Evolutionary conservation across 768 basidiomycete genomes (phyloP).

Genomic region (Dictyophora rubrovolvata): DNA sequence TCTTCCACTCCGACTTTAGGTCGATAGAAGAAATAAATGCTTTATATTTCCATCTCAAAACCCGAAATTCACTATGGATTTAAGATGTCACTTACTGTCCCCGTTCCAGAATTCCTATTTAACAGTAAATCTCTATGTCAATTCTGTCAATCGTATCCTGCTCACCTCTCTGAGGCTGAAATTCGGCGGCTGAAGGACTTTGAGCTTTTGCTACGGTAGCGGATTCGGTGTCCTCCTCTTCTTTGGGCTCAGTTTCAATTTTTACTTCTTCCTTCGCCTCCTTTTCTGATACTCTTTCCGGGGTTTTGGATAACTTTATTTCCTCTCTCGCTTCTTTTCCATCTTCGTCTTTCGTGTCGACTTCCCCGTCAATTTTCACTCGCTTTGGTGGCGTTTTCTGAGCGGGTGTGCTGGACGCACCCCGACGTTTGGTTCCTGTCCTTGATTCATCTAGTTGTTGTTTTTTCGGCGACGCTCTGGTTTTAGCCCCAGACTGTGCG

Average conservation of each 20-base stretch:
- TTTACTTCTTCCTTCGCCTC: conserved; percentile 3
- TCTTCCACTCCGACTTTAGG: conserved; percentile 46
- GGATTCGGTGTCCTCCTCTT: not conserved
- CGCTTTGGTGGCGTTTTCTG: not conserved
- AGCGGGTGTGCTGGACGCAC: not conserved
- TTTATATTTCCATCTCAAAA: not conserved
- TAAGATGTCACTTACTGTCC: not conserved
- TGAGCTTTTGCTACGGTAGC: not conserved
- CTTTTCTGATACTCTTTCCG: not conserved
- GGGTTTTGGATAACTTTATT: not conserved
- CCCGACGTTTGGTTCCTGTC: not conserved
- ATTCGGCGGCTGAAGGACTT: not conserved
- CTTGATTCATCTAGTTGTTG: not conserved
- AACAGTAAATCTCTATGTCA: not conserved
- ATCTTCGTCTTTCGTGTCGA: not conserved
- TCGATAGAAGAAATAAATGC: conserved; percentile 54
- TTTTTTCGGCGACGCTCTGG: not conserved
- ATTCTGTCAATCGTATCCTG: not conserved
- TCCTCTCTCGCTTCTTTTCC: not conserved
- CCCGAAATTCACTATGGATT: not conserved
- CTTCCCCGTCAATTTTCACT: not conserved
- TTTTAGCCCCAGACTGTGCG: not conserved
- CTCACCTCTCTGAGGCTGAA: not conserved
- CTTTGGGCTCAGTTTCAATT: not conserved
- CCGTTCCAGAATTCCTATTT: not conserved